A percentile compares a stretch with the other conserved stretches of the same genome.
Conservation (phyloP, 2,329 filamentous ascomycete genomes). For the Penicillium sp. region DNA sequence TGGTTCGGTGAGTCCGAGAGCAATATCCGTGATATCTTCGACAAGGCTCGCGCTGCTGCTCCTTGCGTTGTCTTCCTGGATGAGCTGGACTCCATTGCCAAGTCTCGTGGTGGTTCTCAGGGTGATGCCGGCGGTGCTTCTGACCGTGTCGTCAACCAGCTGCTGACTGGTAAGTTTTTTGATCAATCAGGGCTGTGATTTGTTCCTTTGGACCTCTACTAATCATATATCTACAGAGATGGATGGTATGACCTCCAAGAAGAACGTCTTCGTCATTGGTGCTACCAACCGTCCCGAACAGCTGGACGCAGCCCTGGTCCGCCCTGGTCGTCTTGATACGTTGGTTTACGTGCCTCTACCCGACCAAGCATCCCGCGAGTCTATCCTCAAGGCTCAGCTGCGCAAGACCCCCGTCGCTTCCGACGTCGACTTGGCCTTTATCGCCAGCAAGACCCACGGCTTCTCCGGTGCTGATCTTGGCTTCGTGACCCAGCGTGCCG, state of each 20-base stretch:
- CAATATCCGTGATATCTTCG: constrained; percentile 99
- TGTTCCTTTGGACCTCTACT: constrained; percentile 35
- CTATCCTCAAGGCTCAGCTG: constrained; percentile 92
- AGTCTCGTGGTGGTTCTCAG: constrained; percentile 94
- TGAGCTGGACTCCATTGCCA: constrained; percentile 97
- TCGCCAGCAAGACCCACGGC: constrained; percentile 94
- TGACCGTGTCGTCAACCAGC: constrained; percentile 99
- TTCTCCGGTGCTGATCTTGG: constrained; percentile 99
- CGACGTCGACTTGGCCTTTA: constrained; percentile 87
- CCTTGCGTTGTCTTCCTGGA: constrained; percentile 99
- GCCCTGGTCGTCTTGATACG: constrained; percentile 97
- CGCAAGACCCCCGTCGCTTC: constrained; percentile 92
- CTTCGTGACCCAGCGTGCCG: constrained; percentile 97
- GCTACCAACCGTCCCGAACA: constrained; percentile 98
- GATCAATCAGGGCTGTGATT: neutral
- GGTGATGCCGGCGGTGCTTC: constrained; percentile 97
- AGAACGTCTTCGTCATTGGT: constrained; percentile 99
- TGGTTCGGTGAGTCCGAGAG: constrained; percentile 99
- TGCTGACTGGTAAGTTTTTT: constrained; percentile 77
- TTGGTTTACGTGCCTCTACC: constrained; percentile 97
- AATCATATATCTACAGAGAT: constrained; percentile 67
- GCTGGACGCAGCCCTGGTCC: constrained; percentile 95
- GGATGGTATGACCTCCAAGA: constrained; percentile 99
- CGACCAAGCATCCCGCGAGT: constrained; percentile 82
- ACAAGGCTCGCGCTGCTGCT: constrained; percentile 97